Evolutionary conservation across 441 rosid genomes (phyloP), one percentile per base, ranked within the genome.

Genomic region (Adansonia gregorii): DNA sequence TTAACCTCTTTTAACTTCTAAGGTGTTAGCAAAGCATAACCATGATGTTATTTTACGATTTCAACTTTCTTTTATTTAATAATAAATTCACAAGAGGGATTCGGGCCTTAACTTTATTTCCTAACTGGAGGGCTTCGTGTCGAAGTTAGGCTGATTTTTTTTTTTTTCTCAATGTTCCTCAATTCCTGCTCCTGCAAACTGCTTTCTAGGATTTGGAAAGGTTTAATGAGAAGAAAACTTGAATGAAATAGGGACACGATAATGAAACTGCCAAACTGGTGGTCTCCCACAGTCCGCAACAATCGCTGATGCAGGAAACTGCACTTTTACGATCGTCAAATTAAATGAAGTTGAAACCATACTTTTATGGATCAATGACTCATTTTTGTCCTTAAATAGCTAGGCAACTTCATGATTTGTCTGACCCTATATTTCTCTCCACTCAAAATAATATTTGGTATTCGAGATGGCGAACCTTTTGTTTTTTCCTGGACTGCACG

Each of bases 401-500:
- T 49, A 31, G 39, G 39, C 39, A 49, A 49, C 45, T 41, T 41
- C 55, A 8, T 58, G 11, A 20, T 58, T 46, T 46, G 49, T 12
- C 19, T n/a, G 20, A 1, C 27, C 48, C 41, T 27, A 35, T 55
- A 48, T 55, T 74, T 43, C 52, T 27, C 27, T 9, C 17, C 65
- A 1, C 12, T 35, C 48, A 15, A 74, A 60, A 46, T 22, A 60
- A 20, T 22, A 35, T 9, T 14, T 31, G 39, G 39, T 31, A 24
- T 35, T 35, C 15, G 69, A 9, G 64, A 54, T 49, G 58, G n/a
- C 20, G 60, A 55, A 55, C 56, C 14, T 20, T 59, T 58, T 8
- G 2, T 20, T 14, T 59, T 20, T 20, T 31, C 73, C 17, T 52
- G 58, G 17, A 31, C 48, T 15, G 64, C 82, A 74, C 64, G 78